Evolutionary conservation across 2,329 filamentous ascomycete species (phyloP).

Genomic region (Verticillium dahliae): DNA sequence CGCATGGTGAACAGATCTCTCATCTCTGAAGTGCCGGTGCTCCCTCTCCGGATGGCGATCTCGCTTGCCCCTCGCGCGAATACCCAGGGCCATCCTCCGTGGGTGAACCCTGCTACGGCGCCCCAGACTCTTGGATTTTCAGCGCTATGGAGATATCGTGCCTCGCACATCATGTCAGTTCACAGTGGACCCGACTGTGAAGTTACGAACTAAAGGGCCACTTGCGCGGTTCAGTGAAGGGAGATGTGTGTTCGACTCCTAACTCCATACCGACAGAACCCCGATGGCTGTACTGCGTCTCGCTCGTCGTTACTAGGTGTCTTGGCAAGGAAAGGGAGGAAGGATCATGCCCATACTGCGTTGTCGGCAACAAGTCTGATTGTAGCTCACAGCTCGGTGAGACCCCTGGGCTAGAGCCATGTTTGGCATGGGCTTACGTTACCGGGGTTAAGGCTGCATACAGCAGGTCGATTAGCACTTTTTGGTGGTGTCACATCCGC

Average conservation of each 20-base stretch:
- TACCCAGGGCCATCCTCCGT: background rate
- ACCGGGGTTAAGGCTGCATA: background rate
- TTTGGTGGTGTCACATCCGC: background rate
- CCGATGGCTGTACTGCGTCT: background rate
- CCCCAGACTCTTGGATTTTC: background rate
- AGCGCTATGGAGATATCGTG: background rate
- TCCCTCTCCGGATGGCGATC: background rate
- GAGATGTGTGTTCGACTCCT: background rate
- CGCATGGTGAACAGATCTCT: background rate
- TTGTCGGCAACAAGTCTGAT: background rate
- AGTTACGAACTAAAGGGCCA: background rate
- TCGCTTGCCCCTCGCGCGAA: background rate
- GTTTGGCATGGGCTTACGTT: background rate
- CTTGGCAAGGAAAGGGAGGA: background rate
- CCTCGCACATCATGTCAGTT: background rate
- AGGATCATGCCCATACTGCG: background rate
- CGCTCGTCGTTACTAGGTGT: background rate
- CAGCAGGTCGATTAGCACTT: background rate
- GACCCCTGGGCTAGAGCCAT: background rate
- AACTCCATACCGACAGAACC: background rate
- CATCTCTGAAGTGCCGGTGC: background rate
- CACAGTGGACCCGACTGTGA: background rate
- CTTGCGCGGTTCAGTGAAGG: background rate
- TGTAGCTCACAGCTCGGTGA: background rate
- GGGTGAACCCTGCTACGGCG: background rate